phyloP scores from a whole-genome alignment of 1,284 basidiomycete genomes.

The Heimioporus retisporus region DNA sequence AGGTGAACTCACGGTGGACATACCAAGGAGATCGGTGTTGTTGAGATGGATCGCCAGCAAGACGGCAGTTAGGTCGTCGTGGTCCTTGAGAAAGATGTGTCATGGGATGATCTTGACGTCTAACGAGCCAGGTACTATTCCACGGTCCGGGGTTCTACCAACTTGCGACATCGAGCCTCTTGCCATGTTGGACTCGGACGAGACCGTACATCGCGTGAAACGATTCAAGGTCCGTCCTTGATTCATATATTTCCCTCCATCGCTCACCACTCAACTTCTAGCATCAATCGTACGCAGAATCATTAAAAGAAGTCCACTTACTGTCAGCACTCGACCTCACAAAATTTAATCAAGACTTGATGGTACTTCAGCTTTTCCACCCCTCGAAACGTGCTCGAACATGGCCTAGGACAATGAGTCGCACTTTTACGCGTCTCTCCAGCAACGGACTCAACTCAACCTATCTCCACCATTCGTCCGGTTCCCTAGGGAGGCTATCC shows the following conservation, averaged over 20 bases:
- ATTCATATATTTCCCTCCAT: neutral
- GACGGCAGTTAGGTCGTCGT: slow-evolving; percentile 87
- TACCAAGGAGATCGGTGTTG: slow-evolving; percentile 74
- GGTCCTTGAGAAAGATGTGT: slow-evolving; percentile 63
- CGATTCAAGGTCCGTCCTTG: slow-evolving; percentile 54
- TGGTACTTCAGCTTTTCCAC: slow-evolving; percentile 46
- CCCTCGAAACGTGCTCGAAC: slow-evolving; percentile 11
- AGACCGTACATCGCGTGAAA: slow-evolving; percentile 46
- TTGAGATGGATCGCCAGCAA: slow-evolving; percentile 75
- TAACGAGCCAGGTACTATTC: no score
- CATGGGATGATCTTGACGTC: no score
- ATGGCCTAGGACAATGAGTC: slow-evolving; percentile 71
- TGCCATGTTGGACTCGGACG: slow-evolving; percentile 25
- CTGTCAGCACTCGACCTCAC: slow-evolving; percentile 70
- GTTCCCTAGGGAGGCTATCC: slow-evolving; percentile 70
- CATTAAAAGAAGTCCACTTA: slow-evolving; percentile 76
- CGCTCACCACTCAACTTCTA: slow-evolving; percentile 36
- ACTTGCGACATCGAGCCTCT: slow-evolving; percentile 18
- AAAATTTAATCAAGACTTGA: slow-evolving; percentile 69
- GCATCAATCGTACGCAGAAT: slow-evolving; percentile 80
- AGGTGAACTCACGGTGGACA: slow-evolving; percentile 75
- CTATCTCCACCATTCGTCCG: slow-evolving; percentile 81
- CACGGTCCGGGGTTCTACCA: no score
- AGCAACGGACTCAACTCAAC: slow-evolving; percentile 84
- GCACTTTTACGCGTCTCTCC: slow-evolving; percentile 75